Conservation (phyloP, 208 protist genomes). For the Tetramitus jugosus region DNA sequence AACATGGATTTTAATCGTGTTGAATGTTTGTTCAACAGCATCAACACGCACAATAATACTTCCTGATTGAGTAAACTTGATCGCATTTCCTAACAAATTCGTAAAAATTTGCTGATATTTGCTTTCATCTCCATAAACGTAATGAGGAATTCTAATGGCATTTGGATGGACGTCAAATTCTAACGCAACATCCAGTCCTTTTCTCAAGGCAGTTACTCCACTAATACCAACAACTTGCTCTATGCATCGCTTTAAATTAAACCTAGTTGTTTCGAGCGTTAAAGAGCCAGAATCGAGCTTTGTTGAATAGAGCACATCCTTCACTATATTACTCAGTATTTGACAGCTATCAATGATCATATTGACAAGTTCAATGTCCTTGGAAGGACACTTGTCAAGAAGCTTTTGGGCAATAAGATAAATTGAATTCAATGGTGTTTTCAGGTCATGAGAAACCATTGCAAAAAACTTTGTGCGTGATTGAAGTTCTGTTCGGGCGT, state of each 20-base stretch:
- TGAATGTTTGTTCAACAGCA: not conserved
- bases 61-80: conserved; percentile 18
- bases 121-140: not conserved
- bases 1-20: not conserved
- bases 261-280: not conserved
- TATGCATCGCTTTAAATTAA: not conserved
- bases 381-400: not conserved
- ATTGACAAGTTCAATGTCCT: not conserved
- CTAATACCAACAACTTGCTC: conserved; percentile 11
- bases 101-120: conserved; percentile 21
- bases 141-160: not conserved
- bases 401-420: conserved; percentile 12
- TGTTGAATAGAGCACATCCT: not conserved
- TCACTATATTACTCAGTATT: conserved; percentile 14
- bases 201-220: not conserved
- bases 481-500: conserved; percentile 4
- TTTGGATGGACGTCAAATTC: not conserved
- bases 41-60: not conserved
- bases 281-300: conserved; percentile 7
- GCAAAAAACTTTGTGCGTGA: conserved; percentile 5
- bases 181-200: conserved; percentile 1
- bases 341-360: conserved; percentile 12
- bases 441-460: conserved; percentile 16
- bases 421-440: conserved; percentile 14
- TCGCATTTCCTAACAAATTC: conserved; percentile 16